These are phyloP conservation scores for Phyllosticta citrichinensis DNA, from an alignment of 2,329 filamentous ascomycete species.

Conservation along the genomic window DNA sequence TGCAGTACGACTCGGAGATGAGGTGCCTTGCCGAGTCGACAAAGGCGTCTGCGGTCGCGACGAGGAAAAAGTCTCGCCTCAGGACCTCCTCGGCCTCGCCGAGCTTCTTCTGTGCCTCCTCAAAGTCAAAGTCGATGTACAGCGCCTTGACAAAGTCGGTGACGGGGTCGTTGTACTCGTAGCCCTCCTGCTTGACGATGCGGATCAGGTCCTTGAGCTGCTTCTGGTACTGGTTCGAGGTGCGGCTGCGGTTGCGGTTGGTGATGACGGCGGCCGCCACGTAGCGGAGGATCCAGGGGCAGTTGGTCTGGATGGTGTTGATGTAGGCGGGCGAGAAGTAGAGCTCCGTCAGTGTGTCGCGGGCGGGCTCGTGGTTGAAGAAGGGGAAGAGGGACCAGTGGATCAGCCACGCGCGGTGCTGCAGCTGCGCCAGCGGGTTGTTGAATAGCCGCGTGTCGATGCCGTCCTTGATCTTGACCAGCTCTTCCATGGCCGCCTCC, in stretches of 20 bases:
- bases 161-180: constrained; percentile 94
- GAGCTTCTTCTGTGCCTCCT: constrained; percentile 87
- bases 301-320: constrained; percentile 98
- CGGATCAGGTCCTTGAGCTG: constrained; percentile 96
- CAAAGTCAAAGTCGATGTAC: constrained; percentile 94
- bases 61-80: constrained; percentile 90
- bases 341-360: constrained; percentile 85
- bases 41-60: constrained; percentile 73
- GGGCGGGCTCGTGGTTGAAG: constrained; percentile 91
- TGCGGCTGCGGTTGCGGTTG: constrained; percentile 60
- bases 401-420: constrained; percentile 92
- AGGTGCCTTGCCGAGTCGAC: constrained; percentile 91
- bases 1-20: constrained; percentile 99
- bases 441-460: constrained; percentile 95
- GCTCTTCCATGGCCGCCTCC: constrained; percentile 68
- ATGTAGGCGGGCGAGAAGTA: constrained; percentile 97
- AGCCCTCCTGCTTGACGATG: constrained; percentile 91
- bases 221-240: constrained; percentile 91
- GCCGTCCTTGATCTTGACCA: constrained; percentile 54
- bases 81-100: constrained; percentile 82
- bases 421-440: constrained; percentile 89
- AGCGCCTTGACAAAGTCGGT: constrained; percentile 95
- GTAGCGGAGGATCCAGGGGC: constrained; percentile 94
- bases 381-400: constrained; percentile 99
- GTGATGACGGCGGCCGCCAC: constrained; percentile 91